Percentiles rank a stretch among this genome's conserved stretches.
Evolutionary conservation across 2,329 filamentous ascomycete genomes (phyloP).

Genomic region (Geosmithia putterillii): DNA sequence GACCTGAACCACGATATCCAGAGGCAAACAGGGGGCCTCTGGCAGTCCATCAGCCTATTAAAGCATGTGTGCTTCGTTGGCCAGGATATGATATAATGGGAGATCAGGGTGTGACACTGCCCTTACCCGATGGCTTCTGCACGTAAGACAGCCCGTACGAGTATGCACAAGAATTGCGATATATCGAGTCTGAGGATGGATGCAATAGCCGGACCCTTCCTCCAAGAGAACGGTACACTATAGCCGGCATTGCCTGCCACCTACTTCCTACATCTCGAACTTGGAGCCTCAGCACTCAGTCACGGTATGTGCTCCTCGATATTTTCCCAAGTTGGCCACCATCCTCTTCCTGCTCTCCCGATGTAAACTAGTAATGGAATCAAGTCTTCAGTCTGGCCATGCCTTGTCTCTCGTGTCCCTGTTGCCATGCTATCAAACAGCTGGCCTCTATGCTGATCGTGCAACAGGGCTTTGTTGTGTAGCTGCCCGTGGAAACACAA

Average conservation of each 20-base stretch:
- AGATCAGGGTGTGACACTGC: constrained; percentile 25
- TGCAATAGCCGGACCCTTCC: neutral
- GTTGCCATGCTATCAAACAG: too few relatives aligned
- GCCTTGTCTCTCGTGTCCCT: too few relatives aligned
- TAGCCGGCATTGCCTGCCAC: neutral
- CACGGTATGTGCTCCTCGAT: too few relatives aligned
- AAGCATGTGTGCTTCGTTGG: constrained; percentile 32
- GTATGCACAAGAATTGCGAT: neutral
- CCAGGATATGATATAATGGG: constrained; percentile 62
- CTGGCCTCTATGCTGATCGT: too few relatives aligned
- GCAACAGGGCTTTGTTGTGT: too few relatives aligned
- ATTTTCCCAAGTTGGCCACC: too few relatives aligned
- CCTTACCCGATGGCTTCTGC: constrained; percentile 9
- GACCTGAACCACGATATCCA: neutral
- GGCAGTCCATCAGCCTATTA: constrained; percentile 60
- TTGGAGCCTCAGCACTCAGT: too few relatives aligned
- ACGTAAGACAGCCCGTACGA: constrained; percentile 10
- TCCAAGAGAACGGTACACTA: neutral
- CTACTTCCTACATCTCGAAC: too few relatives aligned
- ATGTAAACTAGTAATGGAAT: too few relatives aligned
- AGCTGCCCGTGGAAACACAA: too few relatives aligned
- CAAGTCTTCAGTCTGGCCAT: too few relatives aligned
- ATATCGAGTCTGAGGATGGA: neutral
- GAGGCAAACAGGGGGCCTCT: constrained; percentile 28
- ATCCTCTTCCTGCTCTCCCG: too few relatives aligned